Evolutionary conservation across 129 eudicot genomes (phyloP).

Genomic region (Tagetes erecta): DNA sequence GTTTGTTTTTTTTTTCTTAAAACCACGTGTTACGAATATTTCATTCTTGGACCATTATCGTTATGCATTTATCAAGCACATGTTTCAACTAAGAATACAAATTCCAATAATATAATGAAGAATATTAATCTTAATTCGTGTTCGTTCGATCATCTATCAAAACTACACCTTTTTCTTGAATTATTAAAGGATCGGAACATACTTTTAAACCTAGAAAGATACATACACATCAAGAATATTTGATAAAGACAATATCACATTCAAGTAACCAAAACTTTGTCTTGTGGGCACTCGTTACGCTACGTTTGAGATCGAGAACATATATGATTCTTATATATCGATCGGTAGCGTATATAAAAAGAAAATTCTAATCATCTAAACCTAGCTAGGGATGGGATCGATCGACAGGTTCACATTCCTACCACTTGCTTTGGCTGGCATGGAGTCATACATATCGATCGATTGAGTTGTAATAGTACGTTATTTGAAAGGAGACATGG

Average conservation of each 20-base stretch:
- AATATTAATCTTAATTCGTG: constrained; percentile 26
- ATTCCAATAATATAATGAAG: constrained; percentile 27
- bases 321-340: background rate
- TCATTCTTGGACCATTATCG: constrained; percentile 28
- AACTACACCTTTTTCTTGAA: constrained; percentile 27
- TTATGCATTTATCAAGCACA: constrained; percentile 9
- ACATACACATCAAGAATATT: constrained; percentile 29
- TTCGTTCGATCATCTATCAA: constrained; percentile 14
- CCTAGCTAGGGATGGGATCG: background rate
- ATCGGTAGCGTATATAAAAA: background rate
- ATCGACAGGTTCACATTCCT: constrained; percentile 15
- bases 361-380: constrained; percentile 1
- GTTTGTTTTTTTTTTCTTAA: constrained; percentile 8
- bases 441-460: background rate
- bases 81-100: constrained; percentile 11
- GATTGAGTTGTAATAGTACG: background rate
- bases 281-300: constrained; percentile 14
- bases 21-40: constrained; percentile 28
- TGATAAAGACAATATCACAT: background rate
- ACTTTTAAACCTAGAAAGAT: constrained; percentile 27
- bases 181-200: constrained; percentile 27
- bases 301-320: constrained; percentile 10
- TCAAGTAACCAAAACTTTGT: constrained; percentile 9
- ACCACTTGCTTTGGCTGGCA: background rate
- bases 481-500: background rate